Evolutionary conservation across 2,329 filamentous ascomycete genomes (phyloP).

Genomic region (Scleromitrula shiraiana): DNA sequence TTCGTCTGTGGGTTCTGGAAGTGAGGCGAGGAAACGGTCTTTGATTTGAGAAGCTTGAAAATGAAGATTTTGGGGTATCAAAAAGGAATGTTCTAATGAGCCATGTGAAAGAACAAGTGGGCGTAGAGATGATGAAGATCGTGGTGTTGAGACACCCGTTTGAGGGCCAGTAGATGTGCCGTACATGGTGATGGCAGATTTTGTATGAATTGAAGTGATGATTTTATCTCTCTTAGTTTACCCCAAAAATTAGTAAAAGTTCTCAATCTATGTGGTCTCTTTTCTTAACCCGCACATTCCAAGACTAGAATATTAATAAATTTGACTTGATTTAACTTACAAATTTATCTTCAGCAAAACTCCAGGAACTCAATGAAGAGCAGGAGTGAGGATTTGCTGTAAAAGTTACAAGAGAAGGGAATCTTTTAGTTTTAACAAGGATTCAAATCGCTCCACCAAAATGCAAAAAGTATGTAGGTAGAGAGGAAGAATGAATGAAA

Average conservation of each 20-base stretch:
- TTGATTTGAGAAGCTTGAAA: slow-evolving; percentile 94
- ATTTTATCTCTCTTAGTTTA: slow-evolving; percentile 11
- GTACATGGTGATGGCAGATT: slow-evolving; percentile 56
- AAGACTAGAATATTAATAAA: too few species aligned
- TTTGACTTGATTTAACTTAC: slow-evolving; percentile 15
- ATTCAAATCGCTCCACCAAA: slow-evolving; percentile 8
- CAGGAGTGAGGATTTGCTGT: slow-evolving; percentile 22
- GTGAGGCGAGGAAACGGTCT: slow-evolving; percentile 75
- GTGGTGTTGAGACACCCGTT: slow-evolving; percentile 93
- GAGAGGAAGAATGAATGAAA: background rate
- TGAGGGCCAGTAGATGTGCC: slow-evolving; percentile 75
- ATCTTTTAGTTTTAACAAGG: slow-evolving; percentile 2
- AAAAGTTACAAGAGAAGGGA: slow-evolving; percentile 5
- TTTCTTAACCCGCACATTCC: background rate
- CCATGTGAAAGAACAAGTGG: slow-evolving; percentile 88
- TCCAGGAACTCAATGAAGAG: slow-evolving; percentile 32
- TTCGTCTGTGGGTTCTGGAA: slow-evolving; percentile 91
- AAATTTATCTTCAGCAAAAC: slow-evolving; percentile 14
- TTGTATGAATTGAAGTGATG: slow-evolving; percentile 6
- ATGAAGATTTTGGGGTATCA: slow-evolving; percentile 90
- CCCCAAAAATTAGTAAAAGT: background rate
- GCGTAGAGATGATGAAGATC: slow-evolving; percentile 85
- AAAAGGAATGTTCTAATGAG: slow-evolving; percentile 90
- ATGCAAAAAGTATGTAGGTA: slow-evolving; percentile 12
- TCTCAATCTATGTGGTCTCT: background rate